Conservation (phyloP, 768 basidiomycete genomes). For the Nidularia sp. region DNA sequence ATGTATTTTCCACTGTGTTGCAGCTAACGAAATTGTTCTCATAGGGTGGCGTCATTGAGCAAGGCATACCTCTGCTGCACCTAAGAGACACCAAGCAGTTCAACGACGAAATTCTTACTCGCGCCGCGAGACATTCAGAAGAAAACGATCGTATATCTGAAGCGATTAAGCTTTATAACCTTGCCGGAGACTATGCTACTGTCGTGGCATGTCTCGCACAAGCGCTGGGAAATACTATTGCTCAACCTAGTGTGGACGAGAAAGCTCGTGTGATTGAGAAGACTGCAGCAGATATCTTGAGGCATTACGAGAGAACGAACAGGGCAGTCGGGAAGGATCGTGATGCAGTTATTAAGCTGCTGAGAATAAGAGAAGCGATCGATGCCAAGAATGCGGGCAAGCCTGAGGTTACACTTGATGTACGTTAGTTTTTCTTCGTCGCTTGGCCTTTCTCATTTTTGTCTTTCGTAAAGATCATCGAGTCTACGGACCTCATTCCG, state of each 20-base stretch:
- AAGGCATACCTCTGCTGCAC: conserved; percentile 71
- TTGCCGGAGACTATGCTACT: conserved; percentile 85
- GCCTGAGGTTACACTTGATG: conserved; percentile 78
- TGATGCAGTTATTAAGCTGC: conserved; percentile 68
- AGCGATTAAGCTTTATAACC: conserved; percentile 93
- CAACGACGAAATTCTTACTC: conserved; percentile 77
- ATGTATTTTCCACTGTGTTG: neutral
- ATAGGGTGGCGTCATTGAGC: conserved; percentile 86
- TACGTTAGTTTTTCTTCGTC: conserved; percentile 30
- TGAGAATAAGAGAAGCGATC: conserved; percentile 80
- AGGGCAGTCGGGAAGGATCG: conserved; percentile 67
- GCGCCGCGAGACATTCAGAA: conserved; percentile 78
- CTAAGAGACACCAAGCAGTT: conserved; percentile 64
- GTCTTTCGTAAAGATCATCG: conserved; percentile 59
- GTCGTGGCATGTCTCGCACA: conserved; percentile 86
- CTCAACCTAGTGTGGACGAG: conserved; percentile 57
- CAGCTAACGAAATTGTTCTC: neutral
- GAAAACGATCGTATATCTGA: conserved; percentile 83
- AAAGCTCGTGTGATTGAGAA: conserved; percentile 66
- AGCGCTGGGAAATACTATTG: conserved; percentile 80
- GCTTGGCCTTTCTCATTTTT: neutral
- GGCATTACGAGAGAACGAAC: conserved; percentile 77
- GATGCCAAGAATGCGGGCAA: conserved; percentile 69
- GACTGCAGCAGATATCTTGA: conserved; percentile 74
- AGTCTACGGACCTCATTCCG: conserved; percentile 83